Conservation (phyloP, 768 basidiomycete species). For the Collybiopsis luxurians region DNA sequence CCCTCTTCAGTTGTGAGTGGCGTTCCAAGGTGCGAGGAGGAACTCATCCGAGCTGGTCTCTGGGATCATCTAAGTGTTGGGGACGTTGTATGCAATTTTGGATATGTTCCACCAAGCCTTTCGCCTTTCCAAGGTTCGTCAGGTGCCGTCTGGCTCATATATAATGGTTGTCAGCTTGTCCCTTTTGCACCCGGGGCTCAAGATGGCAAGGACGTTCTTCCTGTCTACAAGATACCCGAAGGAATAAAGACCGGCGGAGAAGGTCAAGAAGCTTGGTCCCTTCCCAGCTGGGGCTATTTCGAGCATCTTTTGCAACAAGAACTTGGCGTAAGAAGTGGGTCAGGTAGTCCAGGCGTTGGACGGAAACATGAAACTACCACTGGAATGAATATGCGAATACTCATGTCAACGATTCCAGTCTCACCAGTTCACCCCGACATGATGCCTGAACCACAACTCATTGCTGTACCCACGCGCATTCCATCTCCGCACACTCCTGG, state of each 20-base stretch:
- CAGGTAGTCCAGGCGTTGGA: neutral
- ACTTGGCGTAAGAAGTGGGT: neutral
- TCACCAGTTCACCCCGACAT: neutral
- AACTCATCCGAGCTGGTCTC: constrained; percentile 62
- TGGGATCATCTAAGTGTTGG: constrained; percentile 78
- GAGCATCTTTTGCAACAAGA: constrained; percentile 1
- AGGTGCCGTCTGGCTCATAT: constrained; percentile 59
- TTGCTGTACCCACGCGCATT: neutral
- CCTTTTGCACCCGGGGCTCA: neutral
- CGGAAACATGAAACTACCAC: neutral
- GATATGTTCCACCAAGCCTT: constrained; percentile 55
- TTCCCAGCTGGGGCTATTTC: constrained; percentile 4
- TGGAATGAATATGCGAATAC: neutral
- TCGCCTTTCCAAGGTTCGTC: neutral
- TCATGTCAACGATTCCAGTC: neutral
- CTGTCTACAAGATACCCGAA: neutral
- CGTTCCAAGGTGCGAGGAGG: constrained; percentile 50
- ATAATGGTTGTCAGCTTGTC: constrained; percentile 54
- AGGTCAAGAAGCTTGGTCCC: constrained; percentile 1
- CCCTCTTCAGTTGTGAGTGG: constrained; percentile 30
- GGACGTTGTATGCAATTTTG: constrained; percentile 79
- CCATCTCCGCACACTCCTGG: constrained; percentile 48
- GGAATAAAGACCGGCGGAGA: neutral
- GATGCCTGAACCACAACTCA: neutral
- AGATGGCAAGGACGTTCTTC: neutral